Evolutionary conservation across 345 rosid genomes (phyloP).

Genomic region (Salix udensis): DNA sequence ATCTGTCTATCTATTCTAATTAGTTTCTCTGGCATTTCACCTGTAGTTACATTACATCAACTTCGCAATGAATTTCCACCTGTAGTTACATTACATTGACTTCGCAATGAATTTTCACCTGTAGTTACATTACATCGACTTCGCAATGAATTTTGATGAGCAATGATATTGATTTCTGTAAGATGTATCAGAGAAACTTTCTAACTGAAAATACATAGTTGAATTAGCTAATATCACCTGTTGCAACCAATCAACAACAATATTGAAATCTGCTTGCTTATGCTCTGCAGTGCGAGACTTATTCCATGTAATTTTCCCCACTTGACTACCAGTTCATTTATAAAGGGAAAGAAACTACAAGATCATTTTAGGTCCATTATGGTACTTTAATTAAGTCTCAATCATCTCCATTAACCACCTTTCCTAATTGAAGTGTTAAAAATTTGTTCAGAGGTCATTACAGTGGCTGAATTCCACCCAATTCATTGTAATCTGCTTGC

Average conservation of each 20-base stretch:
- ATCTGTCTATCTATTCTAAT: background rate
- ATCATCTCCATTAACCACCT: background rate
- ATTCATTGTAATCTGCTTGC: conserved; percentile 59
- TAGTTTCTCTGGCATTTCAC: background rate
- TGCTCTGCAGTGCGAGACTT: background rate
- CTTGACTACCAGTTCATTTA: background rate
- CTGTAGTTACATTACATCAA: background rate
- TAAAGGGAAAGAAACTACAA: background rate
- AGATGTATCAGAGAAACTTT: background rate
- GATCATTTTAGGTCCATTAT: conserved; percentile 1
- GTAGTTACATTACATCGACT: background rate
- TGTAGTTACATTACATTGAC: background rate
- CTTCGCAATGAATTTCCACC: background rate
- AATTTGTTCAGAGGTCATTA: conserved; percentile 58
- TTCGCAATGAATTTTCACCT: background rate
- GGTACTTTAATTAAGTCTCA: background rate
- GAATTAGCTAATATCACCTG: background rate
- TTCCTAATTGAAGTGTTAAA: conserved; percentile 13
- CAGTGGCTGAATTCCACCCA: conserved; percentile 69
- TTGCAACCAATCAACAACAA: background rate
- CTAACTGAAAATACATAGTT: background rate
- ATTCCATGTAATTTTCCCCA: too few species aligned
- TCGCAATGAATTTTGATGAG: background rate
- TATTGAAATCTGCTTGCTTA: background rate
- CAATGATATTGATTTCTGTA: background rate